Conservation (phyloP, 345 rosid genomes). For the Trapa incisa region DNA sequence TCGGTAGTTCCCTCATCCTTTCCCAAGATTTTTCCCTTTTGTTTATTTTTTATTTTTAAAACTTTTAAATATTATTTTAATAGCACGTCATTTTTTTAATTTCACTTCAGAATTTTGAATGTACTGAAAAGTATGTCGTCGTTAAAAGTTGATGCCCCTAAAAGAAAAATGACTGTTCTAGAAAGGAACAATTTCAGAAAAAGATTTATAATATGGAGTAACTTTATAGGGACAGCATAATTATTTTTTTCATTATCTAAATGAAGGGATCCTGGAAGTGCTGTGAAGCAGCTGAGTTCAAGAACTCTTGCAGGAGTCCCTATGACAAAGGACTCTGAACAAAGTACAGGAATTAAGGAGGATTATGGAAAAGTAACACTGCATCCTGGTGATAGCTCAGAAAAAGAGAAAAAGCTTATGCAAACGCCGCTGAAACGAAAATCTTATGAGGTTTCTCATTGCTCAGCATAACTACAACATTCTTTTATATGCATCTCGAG, state of each 20-base stretch:
- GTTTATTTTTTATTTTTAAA: too few species aligned
- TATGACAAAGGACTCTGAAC: slow-evolving; percentile 21
- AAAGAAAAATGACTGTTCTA: too few species aligned
- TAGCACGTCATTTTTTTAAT: too few species aligned
- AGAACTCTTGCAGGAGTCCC: slow-evolving; percentile 16
- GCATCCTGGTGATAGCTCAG: slow-evolving; percentile 17
- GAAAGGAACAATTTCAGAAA: too few species aligned
- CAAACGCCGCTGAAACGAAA: slow-evolving; percentile 49
- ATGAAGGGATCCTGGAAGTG: slow-evolving; percentile 31
- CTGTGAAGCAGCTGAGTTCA: slow-evolving; percentile 24
- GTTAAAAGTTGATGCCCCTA: too few species aligned
- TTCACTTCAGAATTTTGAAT: too few species aligned
- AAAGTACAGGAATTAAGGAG: slow-evolving; percentile 17
- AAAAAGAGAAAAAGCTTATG: slow-evolving; percentile 18
- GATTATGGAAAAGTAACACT: slow-evolving; percentile 13
- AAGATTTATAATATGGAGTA: too few species aligned
- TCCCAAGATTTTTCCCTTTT: too few species aligned
- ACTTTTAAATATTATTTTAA: too few species aligned
- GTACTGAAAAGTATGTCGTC: too few species aligned
- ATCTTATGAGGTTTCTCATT: slow-evolving; percentile 37
- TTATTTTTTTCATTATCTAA: slow-evolving; percentile 4
- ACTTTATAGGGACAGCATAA: too few species aligned
- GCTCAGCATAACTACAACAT: not conserved
- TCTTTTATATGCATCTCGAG: not conserved
- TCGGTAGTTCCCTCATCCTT: too few species aligned